Evolutionary conservation across 352 stramenopile species (phyloP).

Genomic region (Elongisporangium prolatum): DNA sequence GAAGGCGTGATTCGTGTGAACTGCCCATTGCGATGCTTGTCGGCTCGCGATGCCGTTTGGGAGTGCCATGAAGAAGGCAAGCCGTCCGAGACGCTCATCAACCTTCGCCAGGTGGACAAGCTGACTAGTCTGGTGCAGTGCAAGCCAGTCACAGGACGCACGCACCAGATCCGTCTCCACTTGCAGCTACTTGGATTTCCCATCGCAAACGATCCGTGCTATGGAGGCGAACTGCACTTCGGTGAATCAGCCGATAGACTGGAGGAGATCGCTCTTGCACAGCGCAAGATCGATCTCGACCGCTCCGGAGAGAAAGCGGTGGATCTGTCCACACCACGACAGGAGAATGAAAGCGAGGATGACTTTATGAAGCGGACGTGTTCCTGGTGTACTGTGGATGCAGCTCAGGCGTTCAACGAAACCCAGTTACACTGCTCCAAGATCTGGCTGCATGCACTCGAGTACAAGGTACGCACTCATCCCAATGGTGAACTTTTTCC

Average conservation of each 20-base stretch:
- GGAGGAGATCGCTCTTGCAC: slow-evolving; percentile 42
- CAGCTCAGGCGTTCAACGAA: slow-evolving; percentile 71
- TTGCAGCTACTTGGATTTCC: slow-evolving; percentile 90
- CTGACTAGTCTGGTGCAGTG: slow-evolving; percentile 89
- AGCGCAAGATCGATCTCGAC: slow-evolving; percentile 24
- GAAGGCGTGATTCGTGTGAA: slow-evolving; percentile 59
- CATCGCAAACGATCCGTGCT: slow-evolving; percentile 98
- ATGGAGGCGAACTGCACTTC: slow-evolving; percentile 93
- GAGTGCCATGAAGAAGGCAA: slow-evolving; percentile 83
- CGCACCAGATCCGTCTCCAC: slow-evolving; percentile 97
- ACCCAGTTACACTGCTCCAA: slow-evolving; percentile 81
- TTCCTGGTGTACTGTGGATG: slow-evolving; percentile 63
- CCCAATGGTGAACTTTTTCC: not conserved
- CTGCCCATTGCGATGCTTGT: slow-evolving; percentile 79
- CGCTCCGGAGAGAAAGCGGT: slow-evolving; percentile 28
- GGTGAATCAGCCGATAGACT: slow-evolving; percentile 49
- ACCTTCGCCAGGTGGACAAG: slow-evolving; percentile 45
- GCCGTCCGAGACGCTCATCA: slow-evolving; percentile 68
- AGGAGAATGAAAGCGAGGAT: slow-evolving; percentile 55
- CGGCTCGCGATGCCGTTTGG: slow-evolving; percentile 78
- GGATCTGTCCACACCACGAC: slow-evolving; percentile 52
- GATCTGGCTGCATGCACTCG: slow-evolving; percentile 84
- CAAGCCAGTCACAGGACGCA: slow-evolving; percentile 93
- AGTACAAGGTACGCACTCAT: slow-evolving; percentile 70
- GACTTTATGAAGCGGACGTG: slow-evolving; percentile 78